phyloP scores from a whole-genome alignment of 2,329 filamentous ascomycete genomes.

The Tolypocladium tundrense region DNA sequence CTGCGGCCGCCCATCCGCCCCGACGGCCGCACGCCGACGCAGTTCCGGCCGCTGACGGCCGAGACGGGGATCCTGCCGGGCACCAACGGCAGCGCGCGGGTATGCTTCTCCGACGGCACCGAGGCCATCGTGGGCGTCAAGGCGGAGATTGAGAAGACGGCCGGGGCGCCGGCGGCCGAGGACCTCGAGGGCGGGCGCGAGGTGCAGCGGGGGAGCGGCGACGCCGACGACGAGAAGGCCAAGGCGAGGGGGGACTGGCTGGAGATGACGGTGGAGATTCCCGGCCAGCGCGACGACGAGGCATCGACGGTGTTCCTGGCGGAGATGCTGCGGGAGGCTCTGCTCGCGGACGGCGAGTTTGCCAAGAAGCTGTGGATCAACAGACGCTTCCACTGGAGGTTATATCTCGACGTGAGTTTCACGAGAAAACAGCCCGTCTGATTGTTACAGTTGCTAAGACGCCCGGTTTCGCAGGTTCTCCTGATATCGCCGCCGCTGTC shows the following conservation, averaged over 20 bases:
- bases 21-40: conserved; percentile 69
- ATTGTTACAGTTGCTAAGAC: conserved; percentile 2
- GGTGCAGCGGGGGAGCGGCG: conserved; percentile 24
- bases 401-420: conserved; percentile 78
- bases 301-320: conserved; percentile 76
- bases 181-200: conserved; percentile 14
- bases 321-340: conserved; percentile 78
- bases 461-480: conserved; percentile 55
- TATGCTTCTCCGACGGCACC: conserved; percentile 90
- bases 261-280: conserved; percentile 84
- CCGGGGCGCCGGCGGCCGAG: conserved; percentile 14
- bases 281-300: conserved; percentile 85
- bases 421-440: no score
- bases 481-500: conserved; percentile 88
- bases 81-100: conserved; percentile 83
- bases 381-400: conserved; percentile 84
- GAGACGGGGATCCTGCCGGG: conserved; percentile 84
- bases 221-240: conserved; percentile 25
- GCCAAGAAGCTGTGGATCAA: conserved; percentile 76
- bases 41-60: conserved; percentile 84
- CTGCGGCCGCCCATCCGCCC: conserved; percentile 78
- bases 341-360: conserved; percentile 63
- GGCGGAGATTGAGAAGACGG: conserved; percentile 77
- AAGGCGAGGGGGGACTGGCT: conserved; percentile 62
- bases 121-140: conserved; percentile 95